Conservation (phyloP, 2,329 filamentous ascomycete species). For the Nigrograna mackinnonii region DNA sequence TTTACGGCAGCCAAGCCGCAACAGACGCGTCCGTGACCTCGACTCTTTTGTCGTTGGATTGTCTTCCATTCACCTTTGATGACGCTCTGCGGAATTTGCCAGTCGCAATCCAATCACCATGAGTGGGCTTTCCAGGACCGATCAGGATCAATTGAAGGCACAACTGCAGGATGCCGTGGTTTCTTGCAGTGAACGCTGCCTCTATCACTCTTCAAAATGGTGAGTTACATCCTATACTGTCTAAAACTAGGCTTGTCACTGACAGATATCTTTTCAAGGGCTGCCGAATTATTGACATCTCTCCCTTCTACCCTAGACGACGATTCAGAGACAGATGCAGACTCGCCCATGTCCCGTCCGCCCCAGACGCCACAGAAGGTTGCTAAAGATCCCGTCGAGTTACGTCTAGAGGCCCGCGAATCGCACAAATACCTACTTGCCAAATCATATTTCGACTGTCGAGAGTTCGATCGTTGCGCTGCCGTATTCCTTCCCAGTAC, state of each 20-base stretch:
- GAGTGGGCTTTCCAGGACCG: conserved; percentile 42
- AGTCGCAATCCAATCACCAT: too few relatives aligned
- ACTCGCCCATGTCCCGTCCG: conserved; percentile 61
- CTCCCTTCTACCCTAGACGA: conserved; percentile 62
- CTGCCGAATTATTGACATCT: conserved; percentile 88
- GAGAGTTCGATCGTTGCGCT: conserved; percentile 91
- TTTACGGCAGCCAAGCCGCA: conserved; percentile 1
- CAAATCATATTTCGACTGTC: conserved; percentile 93
- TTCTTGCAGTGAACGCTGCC: conserved; percentile 90
- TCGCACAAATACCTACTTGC: conserved; percentile 84
- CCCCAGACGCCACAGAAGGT: conserved; percentile 48
- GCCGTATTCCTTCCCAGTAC: conserved; percentile 84
- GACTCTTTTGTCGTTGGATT: too few relatives aligned
- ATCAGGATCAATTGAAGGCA: conserved; percentile 65
- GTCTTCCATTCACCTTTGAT: too few relatives aligned
- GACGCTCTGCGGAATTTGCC: too few relatives aligned
- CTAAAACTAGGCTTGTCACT: conserved; percentile 1
- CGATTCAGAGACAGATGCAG: conserved; percentile 61
- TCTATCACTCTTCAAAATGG: conserved; percentile 98
- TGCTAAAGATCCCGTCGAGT: conserved; percentile 70
- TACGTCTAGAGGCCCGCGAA: conserved; percentile 76
- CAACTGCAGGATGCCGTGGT: conserved; percentile 84
- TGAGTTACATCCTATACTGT: conserved; percentile 43
- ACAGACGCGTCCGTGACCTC: neutral
- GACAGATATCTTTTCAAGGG: conserved; percentile 61